Base-by-base conservation (phyloP, 1,139 yeast genomes). In the Blastobotrys petasosporus region DNA sequence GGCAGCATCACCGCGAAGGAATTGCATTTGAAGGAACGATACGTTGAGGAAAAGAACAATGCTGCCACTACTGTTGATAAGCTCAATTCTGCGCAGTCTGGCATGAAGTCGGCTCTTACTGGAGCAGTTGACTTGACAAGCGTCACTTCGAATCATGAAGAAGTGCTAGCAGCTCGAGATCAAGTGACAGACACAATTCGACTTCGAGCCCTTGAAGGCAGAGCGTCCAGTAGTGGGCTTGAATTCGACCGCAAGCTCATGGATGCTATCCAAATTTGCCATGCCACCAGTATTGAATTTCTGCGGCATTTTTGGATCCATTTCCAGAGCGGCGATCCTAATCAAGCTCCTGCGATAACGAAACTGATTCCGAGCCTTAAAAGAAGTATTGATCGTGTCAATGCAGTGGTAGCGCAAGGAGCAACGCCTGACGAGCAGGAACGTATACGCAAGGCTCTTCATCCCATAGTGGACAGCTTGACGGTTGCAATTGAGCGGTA, bases 271-370 rank as follows among this genome's bases (percentile, higher is more conserved):
- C 57, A 56, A 28, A 47, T 77, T 30, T 69, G 79, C 15, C 88
- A 83, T 58, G 75, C 81, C 1, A 81, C 90, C 0, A 76, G 87
- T 1, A 73, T 80, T 35, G 92, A 83, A 61, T 82, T 82, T 57
- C 61, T 83, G 39, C 74, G 79, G 47, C 90, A 83, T 60, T 83
- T 82, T 59, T 83, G 87, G 83, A 61, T 72, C 4, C 80, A 78
- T 56, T 79, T 77, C 55, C 74, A 74, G 52, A 75, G 80, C 29
- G 78, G 79, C 10, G 82, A 79, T 45, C 71, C 77, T 13, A 67
- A 74, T 20, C 76, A 75, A 50, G 79, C 77, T 9, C 54, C 58
- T 1, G 68, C 70, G 15, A 66, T 78, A 15, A 65, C 70, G 37
- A 74, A 70, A 44, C 64, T 79, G 33, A 76, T 73, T 46, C 67